Base-by-base conservation (phyloP, 2,329 filamentous ascomycete genomes). In the Trichophyton equinum region DNA sequence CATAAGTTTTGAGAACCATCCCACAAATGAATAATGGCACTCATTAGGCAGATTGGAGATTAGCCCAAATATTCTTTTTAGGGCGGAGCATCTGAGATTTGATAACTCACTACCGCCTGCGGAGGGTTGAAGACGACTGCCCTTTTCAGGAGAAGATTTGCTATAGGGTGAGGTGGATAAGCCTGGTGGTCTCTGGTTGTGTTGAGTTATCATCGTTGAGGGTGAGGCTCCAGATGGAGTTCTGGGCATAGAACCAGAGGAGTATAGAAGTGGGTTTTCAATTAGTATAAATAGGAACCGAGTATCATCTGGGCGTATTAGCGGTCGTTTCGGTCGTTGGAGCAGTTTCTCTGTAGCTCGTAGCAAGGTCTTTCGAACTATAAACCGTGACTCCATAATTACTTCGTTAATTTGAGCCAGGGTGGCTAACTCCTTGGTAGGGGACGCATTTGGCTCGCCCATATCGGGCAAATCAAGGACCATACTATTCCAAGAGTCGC, bases 41-140 rank as follows among this genome's bases (percentile, higher is more conserved):
- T 86, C 82, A 62, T 83, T 82, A 0, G 89, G 81, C 11, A 88
- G 78, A 70, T 95, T 89, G 1, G 89, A 87, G 25, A 95, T 70
- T 8, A 96, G 76, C 0, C 91, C 91, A 27, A 95, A 73, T 44
- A 95, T 85, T 42, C 91, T 83, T 72, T 96, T 96, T 67, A 95
- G 83, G 59, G 96, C 87, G 3, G 87, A 87, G 1, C 88, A 91
- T 72, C 95, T 88, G 62, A 88, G 83, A 1, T 85, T 86, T 27
- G 82, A 78, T 25, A 57, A 27, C n/a, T 55, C 51, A 18, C 9
- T 20, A 11, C 30, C 15, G 11, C 51, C 9, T 18, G 51, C 1
- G 18, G 51, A 9, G 13, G n/a, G 51, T 11, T 51, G 46, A 27
- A 25, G 30, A 18, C 74, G 74, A 18, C 73, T 70, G 20, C 73